phyloP scores from a whole-genome alignment of 305 asterid species.

The Fraxinus platypoda region DNA sequence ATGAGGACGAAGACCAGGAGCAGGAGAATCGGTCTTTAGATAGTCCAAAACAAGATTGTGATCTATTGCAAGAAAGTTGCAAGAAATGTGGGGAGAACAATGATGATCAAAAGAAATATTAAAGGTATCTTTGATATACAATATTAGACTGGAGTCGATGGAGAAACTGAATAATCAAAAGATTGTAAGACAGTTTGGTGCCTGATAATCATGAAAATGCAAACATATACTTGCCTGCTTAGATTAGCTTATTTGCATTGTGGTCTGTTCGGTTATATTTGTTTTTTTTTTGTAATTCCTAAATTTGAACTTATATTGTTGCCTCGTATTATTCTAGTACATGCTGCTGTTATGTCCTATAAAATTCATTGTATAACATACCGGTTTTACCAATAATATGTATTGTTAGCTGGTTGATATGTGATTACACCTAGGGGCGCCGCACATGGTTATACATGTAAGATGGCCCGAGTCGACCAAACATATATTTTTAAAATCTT shows the following conservation, averaged over 20 bases:
- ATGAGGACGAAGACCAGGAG: constrained; percentile 41
- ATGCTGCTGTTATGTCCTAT: background rate
- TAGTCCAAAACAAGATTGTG: constrained; percentile 27
- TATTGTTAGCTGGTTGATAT: constrained; percentile 35
- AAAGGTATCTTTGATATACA: background rate
- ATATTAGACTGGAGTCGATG: background rate
- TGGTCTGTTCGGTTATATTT: background rate
- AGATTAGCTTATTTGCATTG: background rate
- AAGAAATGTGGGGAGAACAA: constrained; percentile 3
- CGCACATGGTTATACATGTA: constrained; percentile 14
- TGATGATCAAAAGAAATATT: background rate
- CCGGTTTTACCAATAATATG: background rate
- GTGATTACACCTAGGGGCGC: constrained; percentile 25
- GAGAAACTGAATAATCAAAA: no score
- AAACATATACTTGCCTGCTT: background rate
- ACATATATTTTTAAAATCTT: no score
- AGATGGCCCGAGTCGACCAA: background rate
- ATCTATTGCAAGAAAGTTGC: constrained; percentile 11
- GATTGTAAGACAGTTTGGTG: background rate
- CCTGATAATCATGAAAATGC: background rate
- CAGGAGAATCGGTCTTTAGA: constrained; percentile 58
- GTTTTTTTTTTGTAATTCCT: background rate
- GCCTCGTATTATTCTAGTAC: background rate
- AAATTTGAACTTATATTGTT: background rate
- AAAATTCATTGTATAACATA: background rate